phyloP scores from a whole-genome alignment of 2,329 filamentous ascomycete species.

The Aspergillus sp. region DNA sequence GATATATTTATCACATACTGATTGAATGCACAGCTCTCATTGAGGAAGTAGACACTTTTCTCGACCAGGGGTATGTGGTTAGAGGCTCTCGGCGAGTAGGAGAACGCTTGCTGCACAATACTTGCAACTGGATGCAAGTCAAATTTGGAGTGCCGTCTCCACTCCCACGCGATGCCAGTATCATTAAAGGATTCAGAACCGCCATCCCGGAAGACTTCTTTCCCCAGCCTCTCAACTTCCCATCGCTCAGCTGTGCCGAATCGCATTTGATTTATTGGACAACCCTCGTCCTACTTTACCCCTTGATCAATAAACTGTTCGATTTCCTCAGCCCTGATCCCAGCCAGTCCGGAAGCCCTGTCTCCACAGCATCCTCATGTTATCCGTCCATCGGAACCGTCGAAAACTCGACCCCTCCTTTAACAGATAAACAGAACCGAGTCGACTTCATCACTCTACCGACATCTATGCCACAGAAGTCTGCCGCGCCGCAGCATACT shows the following conservation, averaged over 20 bases:
- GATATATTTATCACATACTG: constrained; percentile 13
- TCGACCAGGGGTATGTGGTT: constrained; percentile 1
- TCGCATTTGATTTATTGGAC: constrained; percentile 14
- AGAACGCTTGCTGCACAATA: constrained; percentile 8
- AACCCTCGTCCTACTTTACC: constrained; percentile 12
- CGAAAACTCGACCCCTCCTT: constrained; percentile 1
- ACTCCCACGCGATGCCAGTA: constrained; percentile 1
- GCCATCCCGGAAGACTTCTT: constrained; percentile 10
- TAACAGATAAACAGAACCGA: constrained; percentile 1
- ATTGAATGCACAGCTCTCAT: constrained; percentile 12
- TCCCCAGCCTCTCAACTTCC: constrained; percentile 5
- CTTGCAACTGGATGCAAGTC: constrained; percentile 9
- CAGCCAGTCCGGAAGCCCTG: background rate
- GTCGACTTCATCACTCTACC: constrained; percentile 9
- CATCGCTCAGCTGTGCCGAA: constrained; percentile 12
- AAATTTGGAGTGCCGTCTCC: constrained; percentile 9
- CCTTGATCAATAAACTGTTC: constrained; percentile 14
- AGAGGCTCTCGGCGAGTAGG: constrained; percentile 2
- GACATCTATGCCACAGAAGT: constrained; percentile 14
- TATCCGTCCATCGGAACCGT: background rate
- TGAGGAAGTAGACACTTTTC: constrained; percentile 10
- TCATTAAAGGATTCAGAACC: constrained; percentile 7
- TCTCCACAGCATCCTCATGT: background rate
- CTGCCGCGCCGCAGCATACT: constrained; percentile 13
- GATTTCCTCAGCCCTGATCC: constrained; percentile 6